phyloP scores from a whole-genome alignment of 2,329 filamentous ascomycete species.

The Rutstroemia sp. region DNA sequence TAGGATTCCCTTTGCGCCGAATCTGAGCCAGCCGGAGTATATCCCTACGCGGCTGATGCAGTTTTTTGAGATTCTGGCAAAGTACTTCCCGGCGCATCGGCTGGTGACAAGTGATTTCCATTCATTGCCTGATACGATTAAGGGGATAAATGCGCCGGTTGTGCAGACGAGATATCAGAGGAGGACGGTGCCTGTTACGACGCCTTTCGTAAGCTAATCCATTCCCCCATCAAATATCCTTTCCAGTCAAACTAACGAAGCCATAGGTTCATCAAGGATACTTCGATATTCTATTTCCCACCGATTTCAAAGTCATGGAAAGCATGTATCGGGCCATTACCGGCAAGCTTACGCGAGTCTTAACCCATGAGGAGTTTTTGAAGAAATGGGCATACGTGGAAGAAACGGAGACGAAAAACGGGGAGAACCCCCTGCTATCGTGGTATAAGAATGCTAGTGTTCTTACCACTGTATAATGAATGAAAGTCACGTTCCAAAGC shows the following conservation, averaged over 20 bases:
- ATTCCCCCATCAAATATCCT: background rate
- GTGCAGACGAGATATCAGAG: slow-evolving; percentile 91
- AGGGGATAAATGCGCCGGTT: slow-evolving; percentile 84
- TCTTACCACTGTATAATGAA: slow-evolving; percentile 68
- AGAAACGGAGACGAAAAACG: slow-evolving; percentile 79
- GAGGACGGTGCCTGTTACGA: slow-evolving; percentile 80
- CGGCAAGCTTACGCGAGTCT: slow-evolving; percentile 79
- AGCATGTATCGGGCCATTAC: slow-evolving; percentile 89
- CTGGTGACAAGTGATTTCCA: slow-evolving; percentile 89
- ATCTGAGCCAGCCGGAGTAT: slow-evolving; percentile 80
- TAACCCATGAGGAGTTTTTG: slow-evolving; percentile 87
- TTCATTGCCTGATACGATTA: slow-evolving; percentile 71
- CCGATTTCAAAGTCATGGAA: slow-evolving; percentile 86
- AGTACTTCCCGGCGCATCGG: slow-evolving; percentile 83
- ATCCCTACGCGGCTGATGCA: slow-evolving; percentile 92
- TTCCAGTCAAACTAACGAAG: slow-evolving; percentile 1
- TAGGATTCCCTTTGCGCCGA: slow-evolving; percentile 62
- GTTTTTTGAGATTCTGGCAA: slow-evolving; percentile 87
- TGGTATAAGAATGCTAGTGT: slow-evolving; percentile 97
- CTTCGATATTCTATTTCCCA: slow-evolving; percentile 98
- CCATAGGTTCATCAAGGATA: slow-evolving; percentile 89
- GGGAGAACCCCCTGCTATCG: slow-evolving; percentile 84
- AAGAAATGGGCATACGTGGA: slow-evolving; percentile 82
- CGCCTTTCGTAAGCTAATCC: slow-evolving; percentile 64
- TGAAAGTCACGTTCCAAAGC: background rate